Conservation (phyloP, 1,284 basidiomycete genomes). For the Takashimella tepidaria region DNA sequence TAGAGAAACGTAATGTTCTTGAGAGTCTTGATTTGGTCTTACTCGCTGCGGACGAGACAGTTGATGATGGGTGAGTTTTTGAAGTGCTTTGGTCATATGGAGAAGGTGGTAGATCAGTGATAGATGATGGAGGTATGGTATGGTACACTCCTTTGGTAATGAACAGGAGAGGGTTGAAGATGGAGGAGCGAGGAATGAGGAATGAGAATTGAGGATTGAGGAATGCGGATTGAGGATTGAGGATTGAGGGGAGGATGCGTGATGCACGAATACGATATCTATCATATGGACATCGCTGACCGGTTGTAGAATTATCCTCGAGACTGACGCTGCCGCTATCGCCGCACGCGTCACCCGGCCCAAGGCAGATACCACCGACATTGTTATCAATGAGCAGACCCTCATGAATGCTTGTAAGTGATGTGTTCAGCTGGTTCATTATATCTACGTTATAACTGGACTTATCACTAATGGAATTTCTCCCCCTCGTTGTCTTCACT, state of each 20-base stretch:
- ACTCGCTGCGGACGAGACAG: slow-evolving; percentile 90
- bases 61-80: slow-evolving; percentile 85
- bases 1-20: slow-evolving; percentile 91
- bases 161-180: neutral
- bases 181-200: neutral
- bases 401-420: slow-evolving; percentile 69
- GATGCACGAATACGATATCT: too few species aligned
- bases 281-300: slow-evolving; percentile 1
- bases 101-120: neutral
- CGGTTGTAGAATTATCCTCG: slow-evolving; percentile 79
- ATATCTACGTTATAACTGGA: neutral
- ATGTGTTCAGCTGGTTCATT: neutral
- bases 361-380: slow-evolving; percentile 87
- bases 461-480: neutral
- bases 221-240: neutral
- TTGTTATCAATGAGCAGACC: slow-evolving; percentile 98
- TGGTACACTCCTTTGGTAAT: neutral
- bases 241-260: neutral
- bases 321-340: slow-evolving; percentile 92
- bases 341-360: slow-evolving; percentile 91
- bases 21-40: slow-evolving; percentile 93
- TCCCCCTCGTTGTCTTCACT: neutral
- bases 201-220: too few species aligned
- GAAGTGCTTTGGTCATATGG: too few species aligned
- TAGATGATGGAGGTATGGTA: too few species aligned